These are phyloP conservation scores for Ogataea zsoltii DNA, from an alignment of 805 yeast species.

Conservation along the genomic window DNA sequence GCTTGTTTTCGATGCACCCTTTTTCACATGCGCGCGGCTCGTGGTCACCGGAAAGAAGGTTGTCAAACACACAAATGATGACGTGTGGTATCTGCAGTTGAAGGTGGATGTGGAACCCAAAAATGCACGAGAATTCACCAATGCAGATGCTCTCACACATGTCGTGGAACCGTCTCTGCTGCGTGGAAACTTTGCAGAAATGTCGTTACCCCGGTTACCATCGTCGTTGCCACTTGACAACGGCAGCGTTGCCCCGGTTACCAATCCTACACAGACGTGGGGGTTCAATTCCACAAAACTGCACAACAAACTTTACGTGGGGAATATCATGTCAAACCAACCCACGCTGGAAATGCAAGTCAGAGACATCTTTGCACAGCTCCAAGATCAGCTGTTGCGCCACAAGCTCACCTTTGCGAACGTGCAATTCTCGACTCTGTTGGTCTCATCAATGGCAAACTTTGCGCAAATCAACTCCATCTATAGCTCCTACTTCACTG, in stretches of 20 bases:
- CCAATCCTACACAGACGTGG: background rate
- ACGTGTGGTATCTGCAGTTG: conserved; percentile 67
- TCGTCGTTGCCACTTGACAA: too few species aligned
- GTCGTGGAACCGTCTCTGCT: conserved; percentile 41
- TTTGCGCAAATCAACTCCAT: conserved; percentile 63
- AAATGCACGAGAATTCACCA: background rate
- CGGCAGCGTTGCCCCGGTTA: background rate
- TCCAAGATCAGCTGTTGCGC: conserved; percentile 37
- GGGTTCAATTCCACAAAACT: conserved; percentile 4
- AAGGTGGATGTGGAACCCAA: conserved; percentile 48
- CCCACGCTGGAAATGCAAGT: conserved; percentile 45
- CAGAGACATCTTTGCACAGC: conserved; percentile 46
- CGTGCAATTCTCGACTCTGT: conserved; percentile 59
- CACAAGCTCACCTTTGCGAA: conserved; percentile 41
- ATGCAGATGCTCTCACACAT: background rate
- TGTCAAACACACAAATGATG: conserved; percentile 56
- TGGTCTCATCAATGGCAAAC: conserved; percentile 62
- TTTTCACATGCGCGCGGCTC: conserved; percentile 59
- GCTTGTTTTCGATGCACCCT: conserved; percentile 86
- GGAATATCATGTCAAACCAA: conserved; percentile 42
- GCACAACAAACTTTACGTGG: conserved; percentile 38
- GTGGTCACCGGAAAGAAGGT: conserved; percentile 41
- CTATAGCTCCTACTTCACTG: conserved; percentile 56
- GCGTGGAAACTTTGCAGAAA: conserved; percentile 24
- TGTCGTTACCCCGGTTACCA: background rate